Base-by-base conservation (phyloP, 129 eudicot species). In the Cynara cardunculus region DNA sequence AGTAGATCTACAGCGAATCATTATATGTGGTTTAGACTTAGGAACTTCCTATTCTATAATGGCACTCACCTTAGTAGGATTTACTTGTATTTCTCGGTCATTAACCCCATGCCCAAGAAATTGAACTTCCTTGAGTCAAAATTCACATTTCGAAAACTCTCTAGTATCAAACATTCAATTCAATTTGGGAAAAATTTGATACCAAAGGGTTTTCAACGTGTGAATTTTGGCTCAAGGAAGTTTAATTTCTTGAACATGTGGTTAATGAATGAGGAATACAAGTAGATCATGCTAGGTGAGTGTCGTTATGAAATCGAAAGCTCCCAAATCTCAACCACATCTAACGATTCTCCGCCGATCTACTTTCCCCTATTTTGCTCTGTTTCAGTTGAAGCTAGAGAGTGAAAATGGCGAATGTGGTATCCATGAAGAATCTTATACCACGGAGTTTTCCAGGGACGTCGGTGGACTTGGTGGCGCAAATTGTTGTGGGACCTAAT, bases 401-500 rank as follows among this genome's bases (percentile, higher is more conserved):
- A 21, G 25, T 16, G 66, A 49, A 69, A 85, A 91, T 90, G 98
- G 89, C 90, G 2, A 87, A 89, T 69, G 77, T 92, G 68, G 31
- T n/a, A 25, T 67, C 71, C 73, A 81, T 78, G 3, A 83, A 77
- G 31, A 87, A 77, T 67, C 75, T 91, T 72, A 76, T 90, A 5
- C 92, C 93, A 12, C 89, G 92, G 64, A 37, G 87, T 7, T 86
- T 89, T 71, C 85, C 74, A 35, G 92, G 89, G 30, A 85, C 93
- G 7, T 71, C 89, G 1, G 85, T 72, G 28, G 96, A 94, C 74
- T 61, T 91, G 30, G 78, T 87, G 10, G 90, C 86, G 26, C 89
- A 87, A 85, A 67, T 91, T 72, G 68, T 19, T 91, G 13, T 94
- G 97, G 97, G 89, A 85, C 72, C 44, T 89, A 0, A 77, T 94